Conservation (phyloP, 768 basidiomycete genomes). For the Mycena haematopus region DNA sequence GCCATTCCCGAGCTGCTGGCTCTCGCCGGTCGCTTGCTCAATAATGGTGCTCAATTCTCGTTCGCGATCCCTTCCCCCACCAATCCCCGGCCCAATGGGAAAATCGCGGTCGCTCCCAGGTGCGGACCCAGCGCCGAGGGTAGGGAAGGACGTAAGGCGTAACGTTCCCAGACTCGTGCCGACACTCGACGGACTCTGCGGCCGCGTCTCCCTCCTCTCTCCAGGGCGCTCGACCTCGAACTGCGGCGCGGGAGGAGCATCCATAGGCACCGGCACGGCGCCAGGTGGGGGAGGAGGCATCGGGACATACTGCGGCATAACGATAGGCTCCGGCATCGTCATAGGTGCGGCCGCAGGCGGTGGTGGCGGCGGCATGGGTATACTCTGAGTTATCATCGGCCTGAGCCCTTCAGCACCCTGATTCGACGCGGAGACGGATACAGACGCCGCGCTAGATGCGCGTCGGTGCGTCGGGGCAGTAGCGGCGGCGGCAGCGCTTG, state of each 20-base stretch:
- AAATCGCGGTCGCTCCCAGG: constrained; percentile 1
- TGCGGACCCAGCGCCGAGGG: not conserved
- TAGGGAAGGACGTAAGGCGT: constrained; percentile 22
- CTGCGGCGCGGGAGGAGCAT: not conserved
- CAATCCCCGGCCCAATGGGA: not conserved
- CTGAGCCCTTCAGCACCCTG: not conserved
- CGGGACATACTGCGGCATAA: constrained; percentile 16
- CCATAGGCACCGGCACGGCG: not conserved
- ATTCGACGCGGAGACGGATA: not conserved
- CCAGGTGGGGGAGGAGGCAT: constrained; percentile 18
- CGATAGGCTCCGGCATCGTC: not conserved
- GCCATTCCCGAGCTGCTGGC: constrained; percentile 8
- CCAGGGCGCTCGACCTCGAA: constrained; percentile 17
- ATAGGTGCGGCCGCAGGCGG: not conserved
- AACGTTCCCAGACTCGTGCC: constrained; percentile 16
- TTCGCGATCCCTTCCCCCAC: not conserved
- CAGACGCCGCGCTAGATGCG: not conserved
- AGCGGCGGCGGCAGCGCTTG: not conserved
- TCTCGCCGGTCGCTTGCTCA: constrained; percentile 8
- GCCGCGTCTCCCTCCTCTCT: not conserved
- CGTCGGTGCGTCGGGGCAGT: not conserved
- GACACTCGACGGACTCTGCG: constrained; percentile 12
- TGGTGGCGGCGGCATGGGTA: constrained; percentile 13
- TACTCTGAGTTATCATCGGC: not conserved
- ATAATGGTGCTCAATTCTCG: constrained; percentile 15